Evolutionary conservation across 108 stramenopile genomes (phyloP).

Genomic region (Skeletonema tropicum): DNA sequence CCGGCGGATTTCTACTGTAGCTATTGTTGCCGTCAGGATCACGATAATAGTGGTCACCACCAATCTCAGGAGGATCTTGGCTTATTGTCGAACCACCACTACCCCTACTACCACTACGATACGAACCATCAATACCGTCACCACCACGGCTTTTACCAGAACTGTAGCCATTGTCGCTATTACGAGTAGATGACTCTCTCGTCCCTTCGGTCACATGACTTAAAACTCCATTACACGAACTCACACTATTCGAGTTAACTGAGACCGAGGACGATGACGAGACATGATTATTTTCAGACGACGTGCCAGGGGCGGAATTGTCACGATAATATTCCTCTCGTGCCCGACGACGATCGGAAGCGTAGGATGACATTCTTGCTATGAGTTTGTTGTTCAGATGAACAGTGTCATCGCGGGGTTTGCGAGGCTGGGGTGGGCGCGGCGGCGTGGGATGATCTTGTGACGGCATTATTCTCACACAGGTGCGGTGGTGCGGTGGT

Average conservation of each 20-base stretch:
- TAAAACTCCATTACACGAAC: background rate
- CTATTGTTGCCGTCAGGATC: background rate
- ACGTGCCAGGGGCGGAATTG: background rate
- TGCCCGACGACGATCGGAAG: background rate
- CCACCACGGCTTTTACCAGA: too few relatives aligned
- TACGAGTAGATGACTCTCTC: background rate
- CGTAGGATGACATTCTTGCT: background rate
- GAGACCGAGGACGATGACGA: background rate
- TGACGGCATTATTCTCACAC: background rate
- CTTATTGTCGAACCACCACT: background rate
- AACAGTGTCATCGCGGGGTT: too few relatives aligned
- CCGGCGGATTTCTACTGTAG: background rate
- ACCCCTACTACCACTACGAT: background rate
- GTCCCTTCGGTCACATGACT: background rate
- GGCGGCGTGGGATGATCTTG: too few relatives aligned
- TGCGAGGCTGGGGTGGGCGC: too few relatives aligned
- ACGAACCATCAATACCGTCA: too few relatives aligned
- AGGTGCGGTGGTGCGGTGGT: too few relatives aligned
- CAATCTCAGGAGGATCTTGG: background rate
- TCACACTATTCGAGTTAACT: background rate
- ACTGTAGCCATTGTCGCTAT: background rate
- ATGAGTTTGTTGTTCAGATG: background rate
- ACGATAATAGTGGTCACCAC: background rate
- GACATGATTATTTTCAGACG: background rate
- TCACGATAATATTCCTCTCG: conserved; percentile 1